Evolutionary conservation across 83 land plant genomes (phyloP), one percentile per base, ranked within the genome.

Genomic region (Diphasiastrum complanatum): DNA sequence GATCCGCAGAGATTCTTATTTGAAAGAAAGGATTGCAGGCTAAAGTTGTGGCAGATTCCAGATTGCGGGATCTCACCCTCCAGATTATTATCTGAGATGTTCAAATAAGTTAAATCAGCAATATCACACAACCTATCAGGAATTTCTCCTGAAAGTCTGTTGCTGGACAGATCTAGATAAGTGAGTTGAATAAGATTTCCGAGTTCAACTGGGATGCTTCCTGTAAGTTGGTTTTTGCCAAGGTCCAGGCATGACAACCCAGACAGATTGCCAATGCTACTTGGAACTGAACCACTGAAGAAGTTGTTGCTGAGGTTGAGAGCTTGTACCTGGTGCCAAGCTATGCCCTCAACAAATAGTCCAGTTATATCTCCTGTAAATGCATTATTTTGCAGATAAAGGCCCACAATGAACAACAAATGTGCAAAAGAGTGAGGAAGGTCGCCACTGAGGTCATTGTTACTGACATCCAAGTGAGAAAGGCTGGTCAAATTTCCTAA

Each of bases 121-220:
- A 86, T 64, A 19, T 61, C 46, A 45, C 82, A 82, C 6, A 82
- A 34, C 8, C 53, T 35, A 1, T 6, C 30, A 0, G 91, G 86
- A n/a, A 86, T 55, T 27, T 61, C 27, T 0, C 91, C 86, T 0
- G 75, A 43, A 18, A 86, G 76, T 6, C 18, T 34, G 41, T 78
- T 78, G 20, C 55, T 25, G 2, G 81, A 74, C 3, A 78, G 52
- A 34, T 78, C 78, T 38, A 78, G 48, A 33, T 76, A 71, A 34
- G 72, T 37, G 18, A 84, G 79, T 31, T 75, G 75, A 18, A 31
- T 35, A 29, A 80, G 79, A 16, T 24, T 38, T 28, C 62, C 63
- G 20, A 84, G 25, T 47, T 41, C n/a, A 41, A 41, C n/a, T 14
- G 45, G 45, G 18, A 41, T 41, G 45, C 45, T 41, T 18, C 45